Conservation (phyloP, 495 filamentous ascomycete species). For the Hyphodiscus hymeniophilus region DNA sequence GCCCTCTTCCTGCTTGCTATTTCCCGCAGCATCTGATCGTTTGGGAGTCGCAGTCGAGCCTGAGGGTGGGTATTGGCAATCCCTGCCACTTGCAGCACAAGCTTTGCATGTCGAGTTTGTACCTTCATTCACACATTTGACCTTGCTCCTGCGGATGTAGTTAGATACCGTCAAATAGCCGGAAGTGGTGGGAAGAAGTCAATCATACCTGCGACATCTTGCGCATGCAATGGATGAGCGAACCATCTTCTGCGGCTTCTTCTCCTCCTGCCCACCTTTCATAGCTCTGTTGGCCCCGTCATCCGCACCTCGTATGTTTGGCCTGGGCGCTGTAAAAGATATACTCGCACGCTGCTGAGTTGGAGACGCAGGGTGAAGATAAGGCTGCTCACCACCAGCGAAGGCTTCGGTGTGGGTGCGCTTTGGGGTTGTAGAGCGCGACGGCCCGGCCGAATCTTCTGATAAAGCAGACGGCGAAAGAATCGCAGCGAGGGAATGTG, state of each 20-base stretch:
- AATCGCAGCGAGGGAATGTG: conserved; percentile 26
- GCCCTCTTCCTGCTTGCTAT: conserved; percentile 52
- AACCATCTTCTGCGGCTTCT: conserved; percentile 49
- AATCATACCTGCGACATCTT: conserved; percentile 65
- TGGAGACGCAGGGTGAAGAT: conserved; percentile 19
- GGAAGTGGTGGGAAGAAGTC: no score
- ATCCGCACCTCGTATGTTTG: conserved; percentile 11
- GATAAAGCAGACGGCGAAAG: conserved; percentile 23
- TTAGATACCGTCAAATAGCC: no score
- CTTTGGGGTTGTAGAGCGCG: conserved; percentile 21
- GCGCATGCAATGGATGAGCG: conserved; percentile 75
- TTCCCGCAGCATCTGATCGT: conserved; percentile 42
- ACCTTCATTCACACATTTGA: conserved; percentile 73
- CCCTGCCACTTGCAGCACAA: conserved; percentile 65
- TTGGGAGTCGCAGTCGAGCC: conserved; percentile 46
- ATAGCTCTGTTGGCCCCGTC: conserved; percentile 21
- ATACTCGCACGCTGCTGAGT: conserved; percentile 11
- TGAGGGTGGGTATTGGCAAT: conserved; percentile 66
- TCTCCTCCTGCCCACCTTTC: conserved; percentile 30
- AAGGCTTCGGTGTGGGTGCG: conserved; percentile 24
- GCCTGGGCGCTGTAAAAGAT: conserved; percentile 8
- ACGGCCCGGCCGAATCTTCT: conserved; percentile 12
- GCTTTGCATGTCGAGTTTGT: conserved; percentile 67
- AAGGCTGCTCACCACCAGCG: conserved; percentile 12
- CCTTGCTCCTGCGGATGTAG: no score